phyloP scores from a whole-genome alignment of 2,329 filamentous ascomycete species.

The Botrytis galanthina region DNA sequence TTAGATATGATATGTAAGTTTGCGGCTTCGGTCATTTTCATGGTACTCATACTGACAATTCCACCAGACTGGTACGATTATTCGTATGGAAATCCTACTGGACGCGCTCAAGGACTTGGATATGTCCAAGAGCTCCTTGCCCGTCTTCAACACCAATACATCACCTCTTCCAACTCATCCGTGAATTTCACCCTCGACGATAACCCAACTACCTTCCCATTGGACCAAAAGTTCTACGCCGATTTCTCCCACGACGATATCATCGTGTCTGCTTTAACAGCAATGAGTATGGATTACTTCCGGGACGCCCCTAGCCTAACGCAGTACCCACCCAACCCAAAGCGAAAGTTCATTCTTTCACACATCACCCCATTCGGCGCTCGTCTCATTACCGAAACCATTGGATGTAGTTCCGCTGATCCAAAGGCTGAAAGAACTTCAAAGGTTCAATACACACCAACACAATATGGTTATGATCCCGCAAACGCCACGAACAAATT shows the following conservation, averaged over 20 bases:
- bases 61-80: constrained; percentile 61
- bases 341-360: constrained; percentile 49
- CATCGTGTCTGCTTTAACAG: constrained; percentile 64
- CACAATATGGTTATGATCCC: constrained; percentile 47
- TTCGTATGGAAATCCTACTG: constrained; percentile 74
- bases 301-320: constrained; percentile 46
- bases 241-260: constrained; percentile 91
- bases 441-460: constrained; percentile 43
- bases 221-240: constrained; percentile 66
- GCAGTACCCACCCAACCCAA: constrained; percentile 44
- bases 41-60: background rate
- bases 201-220: constrained; percentile 66
- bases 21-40: background rate
- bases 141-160: constrained; percentile 65
- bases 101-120: constrained; percentile 79
- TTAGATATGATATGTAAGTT: constrained; percentile 53
- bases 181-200: constrained; percentile 72
- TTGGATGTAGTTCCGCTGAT: constrained; percentile 46
- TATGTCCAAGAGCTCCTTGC: constrained; percentile 84
- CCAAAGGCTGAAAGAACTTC: constrained; percentile 43
- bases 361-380: constrained; percentile 55
- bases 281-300: constrained; percentile 55
- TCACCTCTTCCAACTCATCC: constrained; percentile 67
- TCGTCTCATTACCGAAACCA: constrained; percentile 54
- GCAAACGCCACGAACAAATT: constrained; percentile 46